Percentiles rank a stretch among this genome's conserved stretches.
Conservation (phyloP, 1,284 basidiomycete species). For the Singerocomus rubriflavus region DNA sequence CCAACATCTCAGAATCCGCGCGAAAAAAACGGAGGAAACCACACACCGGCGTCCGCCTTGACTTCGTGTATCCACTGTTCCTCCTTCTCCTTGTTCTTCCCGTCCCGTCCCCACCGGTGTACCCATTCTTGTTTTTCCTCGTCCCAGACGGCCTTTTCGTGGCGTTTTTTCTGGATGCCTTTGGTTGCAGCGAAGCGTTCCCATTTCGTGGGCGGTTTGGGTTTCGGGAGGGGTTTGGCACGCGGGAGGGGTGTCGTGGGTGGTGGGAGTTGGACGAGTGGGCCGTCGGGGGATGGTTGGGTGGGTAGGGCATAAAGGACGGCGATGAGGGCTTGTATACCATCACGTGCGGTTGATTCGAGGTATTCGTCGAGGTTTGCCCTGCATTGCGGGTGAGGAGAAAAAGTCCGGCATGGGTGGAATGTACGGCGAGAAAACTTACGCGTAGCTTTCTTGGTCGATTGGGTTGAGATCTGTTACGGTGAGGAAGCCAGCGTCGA, state of each 20-base stretch:
- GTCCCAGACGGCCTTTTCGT: slow-evolving; percentile 89
- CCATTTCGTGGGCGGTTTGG: slow-evolving; percentile 95
- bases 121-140: slow-evolving; percentile 95
- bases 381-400: slow-evolving; percentile 36
- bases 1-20: not conserved
- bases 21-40: not conserved
- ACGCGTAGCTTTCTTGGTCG: slow-evolving; percentile 79
- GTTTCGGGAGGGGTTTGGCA: slow-evolving; percentile 90
- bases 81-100: slow-evolving; percentile 88
- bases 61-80: slow-evolving; percentile 94
- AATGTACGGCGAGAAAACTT: slow-evolving; percentile 23
- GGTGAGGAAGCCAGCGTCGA: slow-evolving; percentile 82
- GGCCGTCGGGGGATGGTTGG: slow-evolving; percentile 74
- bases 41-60: slow-evolving; percentile 78
- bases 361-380: slow-evolving; percentile 80
- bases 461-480: slow-evolving; percentile 88
- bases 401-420: too few species aligned
- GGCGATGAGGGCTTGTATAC: slow-evolving; percentile 80
- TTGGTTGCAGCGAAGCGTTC: slow-evolving; percentile 93
- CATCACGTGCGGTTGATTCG: slow-evolving; percentile 78
- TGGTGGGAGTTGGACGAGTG: slow-evolving; percentile 78
- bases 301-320: slow-evolving; percentile 84
- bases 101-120: slow-evolving; percentile 86
- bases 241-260: slow-evolving; percentile 80
- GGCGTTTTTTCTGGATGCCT: slow-evolving; percentile 83